Evolutionary conservation across 805 yeast species (phyloP).

Genomic region (Metschnikowia baotianmanensis): DNA sequence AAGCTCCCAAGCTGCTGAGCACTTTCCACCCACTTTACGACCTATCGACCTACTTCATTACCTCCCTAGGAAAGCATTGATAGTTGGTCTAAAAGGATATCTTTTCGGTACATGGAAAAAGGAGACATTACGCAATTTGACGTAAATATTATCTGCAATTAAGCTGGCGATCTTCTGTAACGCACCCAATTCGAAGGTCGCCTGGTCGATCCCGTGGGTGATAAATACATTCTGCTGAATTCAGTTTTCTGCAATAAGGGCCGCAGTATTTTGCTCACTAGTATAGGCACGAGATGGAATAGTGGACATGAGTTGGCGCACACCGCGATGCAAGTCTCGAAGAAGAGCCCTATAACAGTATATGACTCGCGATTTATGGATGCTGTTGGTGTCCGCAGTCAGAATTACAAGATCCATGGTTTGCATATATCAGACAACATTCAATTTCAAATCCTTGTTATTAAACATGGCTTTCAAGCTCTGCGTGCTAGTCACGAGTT

Average conservation of each 20-base stretch:
- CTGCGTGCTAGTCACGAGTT: conserved; percentile 60
- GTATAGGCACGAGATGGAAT: conserved; percentile 83
- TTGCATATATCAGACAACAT: conserved; percentile 68
- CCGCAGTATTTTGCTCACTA: conserved; percentile 69
- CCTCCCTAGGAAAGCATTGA: conserved; percentile 81
- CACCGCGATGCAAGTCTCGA: conserved; percentile 89
- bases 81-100: conserved; percentile 81
- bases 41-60: no score
- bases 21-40: no score
- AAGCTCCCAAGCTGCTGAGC: no score
- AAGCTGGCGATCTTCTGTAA: conserved; percentile 64
- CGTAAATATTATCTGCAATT: conserved; percentile 80
- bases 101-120: conserved; percentile 88
- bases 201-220: conserved; percentile 80
- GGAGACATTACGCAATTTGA: conserved; percentile 75
- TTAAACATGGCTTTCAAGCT: conserved; percentile 57
- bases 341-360: conserved; percentile 82
- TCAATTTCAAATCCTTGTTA: conserved; percentile 48
- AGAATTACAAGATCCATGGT: conserved; percentile 61
- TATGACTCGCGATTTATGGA: conserved; percentile 64
- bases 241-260: conserved; percentile 86
- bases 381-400: conserved; percentile 56
- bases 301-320: conserved; percentile 73
- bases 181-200: conserved; percentile 66
- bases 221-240: conserved; percentile 78